Evolutionary conservation across 2,329 filamentous ascomycete genomes (phyloP).

Genomic region (Aspergillus candidus): DNA sequence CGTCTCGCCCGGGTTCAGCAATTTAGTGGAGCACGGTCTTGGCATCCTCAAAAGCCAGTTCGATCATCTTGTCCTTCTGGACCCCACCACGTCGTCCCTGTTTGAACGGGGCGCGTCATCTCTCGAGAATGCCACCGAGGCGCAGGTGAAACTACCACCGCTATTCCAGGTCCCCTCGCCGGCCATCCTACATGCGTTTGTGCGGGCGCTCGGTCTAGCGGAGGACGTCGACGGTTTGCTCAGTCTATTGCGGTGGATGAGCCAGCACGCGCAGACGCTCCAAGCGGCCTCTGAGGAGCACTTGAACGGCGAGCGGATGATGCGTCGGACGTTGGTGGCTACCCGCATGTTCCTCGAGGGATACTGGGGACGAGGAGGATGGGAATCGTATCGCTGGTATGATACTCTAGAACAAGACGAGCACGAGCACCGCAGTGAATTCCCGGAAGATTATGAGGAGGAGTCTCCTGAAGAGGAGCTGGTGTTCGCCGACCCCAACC

Average conservation of each 20-base stretch:
- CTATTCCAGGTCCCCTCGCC: conserved; percentile 34
- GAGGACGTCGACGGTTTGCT: conserved; percentile 37
- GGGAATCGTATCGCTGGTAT: background rate
- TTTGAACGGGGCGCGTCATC: conserved; percentile 16
- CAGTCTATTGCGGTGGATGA: conserved; percentile 40
- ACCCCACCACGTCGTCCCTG: conserved; percentile 16
- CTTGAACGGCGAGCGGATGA: conserved; percentile 32
- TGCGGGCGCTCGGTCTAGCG: conserved; percentile 36
- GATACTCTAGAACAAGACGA: no score
- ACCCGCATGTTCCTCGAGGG: conserved; percentile 37
- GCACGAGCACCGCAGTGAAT: no score
- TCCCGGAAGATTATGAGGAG: no score
- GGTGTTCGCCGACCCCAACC: conserved; percentile 22
- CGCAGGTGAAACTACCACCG: conserved; percentile 21
- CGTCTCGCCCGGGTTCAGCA: conserved; percentile 16
- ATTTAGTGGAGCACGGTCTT: conserved; percentile 27
- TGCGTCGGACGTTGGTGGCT: conserved; percentile 37
- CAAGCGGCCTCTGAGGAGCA: conserved; percentile 30
- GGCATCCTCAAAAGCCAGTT: conserved; percentile 31
- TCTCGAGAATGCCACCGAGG: conserved; percentile 5
- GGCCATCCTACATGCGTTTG: conserved; percentile 37
- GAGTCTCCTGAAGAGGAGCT: conserved; percentile 1
- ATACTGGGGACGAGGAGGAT: conserved; percentile 15
- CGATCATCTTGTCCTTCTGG: conserved; percentile 29
- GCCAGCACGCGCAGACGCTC: conserved; percentile 25